Base-by-base conservation (phyloP, 2,329 filamentous ascomycete genomes). In the Neofusicoccum sp. region DNA sequence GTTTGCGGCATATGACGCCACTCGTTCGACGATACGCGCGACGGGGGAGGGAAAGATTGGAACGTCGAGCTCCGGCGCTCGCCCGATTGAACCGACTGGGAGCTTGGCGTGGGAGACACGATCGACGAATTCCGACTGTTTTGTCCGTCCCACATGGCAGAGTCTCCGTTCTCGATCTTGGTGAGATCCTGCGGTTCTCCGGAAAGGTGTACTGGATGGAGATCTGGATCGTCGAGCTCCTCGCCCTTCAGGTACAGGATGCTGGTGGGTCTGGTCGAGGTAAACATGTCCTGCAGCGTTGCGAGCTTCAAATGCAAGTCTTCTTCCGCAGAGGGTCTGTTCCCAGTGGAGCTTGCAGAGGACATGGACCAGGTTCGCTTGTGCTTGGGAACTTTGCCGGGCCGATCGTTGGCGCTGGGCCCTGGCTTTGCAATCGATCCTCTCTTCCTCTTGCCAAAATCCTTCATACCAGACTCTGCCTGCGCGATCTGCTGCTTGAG, bases 291-390 rank as follows among this genome's bases (percentile, higher is more conserved):
- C 73, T 93, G 89, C 41, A 93, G 79, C 1, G 85, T 88, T 66
- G 89, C 87, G 30, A 95, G 80, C 75, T 93, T 93, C 73, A 85
- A 84, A 68, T 92, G 89, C 26, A 93, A 74, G 69, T 95, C 91
- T 68, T 95, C 90, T 70, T 82, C 80, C 2, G 78, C 78, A 48
- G 78, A 73, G 12, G 73, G 71, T 44, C 78, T 73, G 48, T 79
- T 71, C 54, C 73, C 74, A 66, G 66, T 75, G 6, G 80, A 79
- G 36, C 75, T 77, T 33, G 78, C 78, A 5, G 93, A 97, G 26
- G 91, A 93, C 83, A 96, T 91, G 8, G 93, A 97, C 92, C 93
- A 97, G 0, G 92, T 96, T 62, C 93, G 83, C 76, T 96, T 96
- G 76, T 97, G 92, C 75, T 96, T 96, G 26, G 86, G 84, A 0